Evolutionary conservation across 1,284 basidiomycete species (phyloP), one percentile per base, ranked within the genome.

Genomic region (Trichosporon sp.): DNA sequence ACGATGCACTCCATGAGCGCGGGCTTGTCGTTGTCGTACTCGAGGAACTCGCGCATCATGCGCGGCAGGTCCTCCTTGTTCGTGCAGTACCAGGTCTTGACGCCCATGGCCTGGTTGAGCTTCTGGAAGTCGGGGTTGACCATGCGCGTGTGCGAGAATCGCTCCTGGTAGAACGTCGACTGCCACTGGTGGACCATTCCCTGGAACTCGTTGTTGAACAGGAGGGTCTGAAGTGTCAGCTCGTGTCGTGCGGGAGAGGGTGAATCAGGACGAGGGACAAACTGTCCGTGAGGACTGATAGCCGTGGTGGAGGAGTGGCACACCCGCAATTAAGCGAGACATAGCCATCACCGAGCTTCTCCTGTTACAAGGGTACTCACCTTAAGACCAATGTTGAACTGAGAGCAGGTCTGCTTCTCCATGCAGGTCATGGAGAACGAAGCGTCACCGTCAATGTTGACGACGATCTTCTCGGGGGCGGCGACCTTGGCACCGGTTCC

Each of bases 151-250:
- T 98, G 94, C 37, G 95, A 94, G 86, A 98, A 96, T 46, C 96
- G 90, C 64, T 90, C 88, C 73, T 96, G 92, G 85, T 98, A 98
- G 88, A 98, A 98, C 7, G 56, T 65, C 37, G 64, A 40, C 88
- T 98, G 96, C 96, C 96, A 98, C 86, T 99, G 96, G 67, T 94
- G 86, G 19, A 98, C 96, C 96, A 99, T 98, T 70, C 96, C 96
- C 84, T 96, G 93, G 88, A 94, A 96, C 83, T 94, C 92, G 85
- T 96, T 96, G 87, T 96, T 95, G 78, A 96, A 84, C 26, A 96
- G 85, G 75, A 96, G 86, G 48, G 92, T 56, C 73, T 71, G 32
- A 37, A 4, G 11, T 12, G 59, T 63, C 59, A 63, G 59, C 59
- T 11, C 2, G 32, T 37, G 19, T 38, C 79, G 78, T 71, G 77